These are phyloP conservation scores for Ramaria sp. DNA, from an alignment of 768 basidiomycete species.

Conservation along the genomic window DNA sequence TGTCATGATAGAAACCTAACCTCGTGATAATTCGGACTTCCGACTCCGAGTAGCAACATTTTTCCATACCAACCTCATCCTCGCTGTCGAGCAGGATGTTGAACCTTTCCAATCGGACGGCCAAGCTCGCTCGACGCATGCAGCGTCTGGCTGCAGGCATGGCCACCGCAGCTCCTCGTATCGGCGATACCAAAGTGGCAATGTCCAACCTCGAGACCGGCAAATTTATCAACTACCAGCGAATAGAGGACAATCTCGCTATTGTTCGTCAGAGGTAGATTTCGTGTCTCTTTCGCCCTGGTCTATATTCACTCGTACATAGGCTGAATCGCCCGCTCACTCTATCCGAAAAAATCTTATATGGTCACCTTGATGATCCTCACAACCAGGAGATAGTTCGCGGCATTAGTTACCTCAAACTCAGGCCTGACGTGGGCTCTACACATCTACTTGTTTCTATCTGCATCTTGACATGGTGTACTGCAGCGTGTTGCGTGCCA, in stretches of 20 bases:
- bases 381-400: slow-evolving; percentile 84
- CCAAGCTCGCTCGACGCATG: slow-evolving; percentile 40
- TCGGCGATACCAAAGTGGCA: slow-evolving; percentile 82
- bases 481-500: slow-evolving; percentile 77
- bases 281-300: neutral
- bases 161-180: slow-evolving; percentile 72
- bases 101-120: slow-evolving; percentile 43
- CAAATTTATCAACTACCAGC: slow-evolving; percentile 88
- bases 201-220: slow-evolving; percentile 81
- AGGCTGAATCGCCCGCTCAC: slow-evolving; percentile 88
- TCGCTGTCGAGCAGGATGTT: slow-evolving; percentile 45
- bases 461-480: slow-evolving; percentile 4
- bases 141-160: slow-evolving; percentile 54
- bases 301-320: neutral
- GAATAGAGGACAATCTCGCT: slow-evolving; percentile 94
- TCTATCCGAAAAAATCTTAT: slow-evolving; percentile 92
- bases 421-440: slow-evolving; percentile 85
- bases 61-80: slow-evolving; percentile 6
- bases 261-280: slow-evolving; percentile 72
- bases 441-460: neutral
- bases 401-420: slow-evolving; percentile 91
- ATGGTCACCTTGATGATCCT: slow-evolving; percentile 96
- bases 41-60: neutral
- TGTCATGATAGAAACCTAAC: too few relatives aligned
- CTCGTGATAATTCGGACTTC: neutral